phyloP scores from a whole-genome alignment of 176 grass and related monocot species.

The Phoenix roebelenii region DNA sequence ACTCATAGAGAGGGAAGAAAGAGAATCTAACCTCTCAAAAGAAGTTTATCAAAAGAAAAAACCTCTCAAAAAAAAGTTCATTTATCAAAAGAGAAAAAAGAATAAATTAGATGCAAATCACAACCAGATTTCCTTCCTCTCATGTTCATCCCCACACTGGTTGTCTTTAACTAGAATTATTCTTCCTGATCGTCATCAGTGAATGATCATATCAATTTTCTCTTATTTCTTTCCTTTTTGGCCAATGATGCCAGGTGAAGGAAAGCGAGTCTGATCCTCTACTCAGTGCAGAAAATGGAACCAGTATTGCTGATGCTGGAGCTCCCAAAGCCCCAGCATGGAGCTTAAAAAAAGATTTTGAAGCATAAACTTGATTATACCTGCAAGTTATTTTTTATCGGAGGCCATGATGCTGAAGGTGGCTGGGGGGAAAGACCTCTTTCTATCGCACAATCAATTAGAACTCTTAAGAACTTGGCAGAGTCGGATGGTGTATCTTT shows the following conservation, averaged over 20 bases:
- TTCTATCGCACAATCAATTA: background rate
- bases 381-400: background rate
- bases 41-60: too few relatives aligned
- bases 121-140: too few relatives aligned
- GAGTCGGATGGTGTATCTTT: background rate
- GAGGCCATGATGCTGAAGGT: background rate
- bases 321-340: background rate
- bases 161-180: too few relatives aligned
- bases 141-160: too few relatives aligned
- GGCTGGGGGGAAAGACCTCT: background rate
- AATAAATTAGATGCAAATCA: too few relatives aligned
- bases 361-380: background rate
- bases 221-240: background rate
- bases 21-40: too few relatives aligned
- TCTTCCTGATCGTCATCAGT: too few relatives aligned
- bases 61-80: too few relatives aligned
- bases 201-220: too few relatives aligned
- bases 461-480: conserved; percentile 1
- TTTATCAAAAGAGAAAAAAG: too few relatives aligned
- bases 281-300: background rate
- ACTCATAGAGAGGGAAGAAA: too few relatives aligned
- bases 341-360: conserved; percentile 3
- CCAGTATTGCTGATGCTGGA: background rate
- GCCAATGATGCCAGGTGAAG: conserved; percentile 1
- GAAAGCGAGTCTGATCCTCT: conserved; percentile 2